Evolutionary conservation across 805 yeast species (phyloP).

Genomic region (Pichia californica): DNA sequence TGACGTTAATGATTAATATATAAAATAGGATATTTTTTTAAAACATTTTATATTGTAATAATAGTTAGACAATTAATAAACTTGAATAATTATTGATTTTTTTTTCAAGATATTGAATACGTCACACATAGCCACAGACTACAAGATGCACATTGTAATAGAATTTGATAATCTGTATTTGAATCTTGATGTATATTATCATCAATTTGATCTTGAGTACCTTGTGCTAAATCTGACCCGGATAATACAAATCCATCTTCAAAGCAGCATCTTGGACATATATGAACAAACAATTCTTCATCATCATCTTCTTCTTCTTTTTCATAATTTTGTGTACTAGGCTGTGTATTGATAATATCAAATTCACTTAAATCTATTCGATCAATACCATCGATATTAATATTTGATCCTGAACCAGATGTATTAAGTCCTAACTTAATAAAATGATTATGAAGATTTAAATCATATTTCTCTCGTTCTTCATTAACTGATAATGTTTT

Average conservation of each 20-base stretch:
- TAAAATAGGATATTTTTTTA: too few species aligned
- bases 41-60: too few species aligned
- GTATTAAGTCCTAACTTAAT: conserved; percentile 40
- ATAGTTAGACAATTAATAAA: too few species aligned
- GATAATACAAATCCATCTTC: conserved; percentile 44
- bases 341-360: conserved; percentile 46
- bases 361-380: conserved; percentile 11
- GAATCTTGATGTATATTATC: conserved; percentile 36
- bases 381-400: conserved; percentile 23
- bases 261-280: conserved; percentile 58
- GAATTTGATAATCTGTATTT: conserved; percentile 41
- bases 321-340: neutral
- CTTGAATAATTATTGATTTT: too few species aligned
- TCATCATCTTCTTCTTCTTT: conserved; percentile 26
- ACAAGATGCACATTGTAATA: conserved; percentile 78
- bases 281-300: conserved; percentile 19
- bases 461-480: conserved; percentile 47
- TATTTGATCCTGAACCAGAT: conserved; percentile 61
- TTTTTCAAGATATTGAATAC: conserved; percentile 31
- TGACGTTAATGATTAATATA: neutral
- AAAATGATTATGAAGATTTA: conserved; percentile 29
- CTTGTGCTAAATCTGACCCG: conserved; percentile 57
- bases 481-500: conserved; percentile 38
- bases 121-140: conserved; percentile 79
- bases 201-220: conserved; percentile 28